phyloP scores from a whole-genome alignment of 2,329 filamentous ascomycete species.

The Penicillium sp. region DNA sequence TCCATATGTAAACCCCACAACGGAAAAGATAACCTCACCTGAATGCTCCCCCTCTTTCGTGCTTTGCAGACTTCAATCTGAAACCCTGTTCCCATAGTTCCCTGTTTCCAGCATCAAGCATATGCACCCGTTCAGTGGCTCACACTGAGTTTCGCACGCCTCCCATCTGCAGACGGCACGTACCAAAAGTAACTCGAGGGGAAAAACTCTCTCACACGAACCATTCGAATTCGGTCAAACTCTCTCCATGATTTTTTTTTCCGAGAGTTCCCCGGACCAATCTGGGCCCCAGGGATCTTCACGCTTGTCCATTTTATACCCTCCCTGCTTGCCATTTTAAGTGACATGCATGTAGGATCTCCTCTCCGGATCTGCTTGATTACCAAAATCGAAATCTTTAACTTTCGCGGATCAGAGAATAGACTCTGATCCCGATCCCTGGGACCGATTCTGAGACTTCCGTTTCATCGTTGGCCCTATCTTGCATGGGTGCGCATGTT shows the following conservation, averaged over 20 bases:
- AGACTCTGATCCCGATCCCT: constrained; percentile 9
- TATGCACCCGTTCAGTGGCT: constrained; percentile 13
- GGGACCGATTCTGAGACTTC: not conserved
- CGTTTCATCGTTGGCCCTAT: not conserved
- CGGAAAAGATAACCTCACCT: not conserved
- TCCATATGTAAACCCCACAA: not conserved
- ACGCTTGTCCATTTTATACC: not conserved
- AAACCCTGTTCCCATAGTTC: not conserved
- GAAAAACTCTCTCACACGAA: constrained; percentile 19
- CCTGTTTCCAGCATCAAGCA: not conserved
- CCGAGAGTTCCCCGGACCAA: constrained; percentile 22
- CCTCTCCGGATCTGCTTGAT: constrained; percentile 14
- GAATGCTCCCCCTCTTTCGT: not conserved
- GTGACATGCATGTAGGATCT: constrained; percentile 18
- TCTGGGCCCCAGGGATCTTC: constrained; percentile 14
- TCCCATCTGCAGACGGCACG: constrained; percentile 23
- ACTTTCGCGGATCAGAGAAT: constrained; percentile 18
- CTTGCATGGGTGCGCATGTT: not conserved
- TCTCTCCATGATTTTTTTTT: not conserved
- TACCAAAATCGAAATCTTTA: constrained; percentile 4
- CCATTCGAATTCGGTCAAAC: constrained; percentile 17
- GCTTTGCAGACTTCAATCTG: not conserved
- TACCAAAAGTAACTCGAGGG: constrained; percentile 16
- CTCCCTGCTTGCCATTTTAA: constrained; percentile 19
- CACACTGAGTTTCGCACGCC: constrained; percentile 13